Evolutionary conservation across 176 grass and related monocot species (phyloP), one percentile per base, ranked within the genome.

Genomic region (Musa schizocarpa): DNA sequence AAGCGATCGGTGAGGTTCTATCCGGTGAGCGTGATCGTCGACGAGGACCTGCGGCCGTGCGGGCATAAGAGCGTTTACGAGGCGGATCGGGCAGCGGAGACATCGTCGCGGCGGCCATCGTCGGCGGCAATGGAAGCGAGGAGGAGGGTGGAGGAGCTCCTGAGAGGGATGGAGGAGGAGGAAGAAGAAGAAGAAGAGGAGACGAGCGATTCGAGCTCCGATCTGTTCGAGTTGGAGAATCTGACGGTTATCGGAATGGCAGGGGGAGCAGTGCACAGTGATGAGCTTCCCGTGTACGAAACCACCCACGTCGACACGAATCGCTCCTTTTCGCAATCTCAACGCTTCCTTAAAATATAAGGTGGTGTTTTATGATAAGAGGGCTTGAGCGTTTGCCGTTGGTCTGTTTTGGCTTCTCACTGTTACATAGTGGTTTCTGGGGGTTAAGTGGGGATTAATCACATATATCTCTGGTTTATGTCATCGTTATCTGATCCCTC

Each of bases 251-350:
- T 72, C 14, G 56, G 20, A 72, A 67, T 9, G 13, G 83, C 63
- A 1, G 83, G 76, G 13, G 48, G 65, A 4, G 83, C 66, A 25
- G 74, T 73, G 23, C 90, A 85, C 78, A 75, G 83, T 57, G 81
- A 99, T 80, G 96, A 99, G 78, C 82, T 99, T 71, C 96, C 96
- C 76, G 96, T 99, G 86, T 99, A 99, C 77, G 86, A 90, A 85
- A 99, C 96, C 23, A 99, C 96, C 4, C 82, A 80, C 71, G 81
- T 94, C 17, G 84, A 80, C 11, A 82, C 73, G 4, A 83, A 80
- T 81, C 87, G 78, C 34, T 81, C 69, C 74, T 80, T 89, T 87
- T 80, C 76, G 11, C 83, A 82, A 52, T 70, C 68, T 50, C 48
- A 70, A 50, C 68, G 68, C 13, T 70, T 70, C n/a, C 48, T 70